A percentile compares a stretch with the other conserved stretches of the same genome.
Conservation (phyloP, 352 stramenopile genomes). For the Globisporangium heterothallicum region DNA sequence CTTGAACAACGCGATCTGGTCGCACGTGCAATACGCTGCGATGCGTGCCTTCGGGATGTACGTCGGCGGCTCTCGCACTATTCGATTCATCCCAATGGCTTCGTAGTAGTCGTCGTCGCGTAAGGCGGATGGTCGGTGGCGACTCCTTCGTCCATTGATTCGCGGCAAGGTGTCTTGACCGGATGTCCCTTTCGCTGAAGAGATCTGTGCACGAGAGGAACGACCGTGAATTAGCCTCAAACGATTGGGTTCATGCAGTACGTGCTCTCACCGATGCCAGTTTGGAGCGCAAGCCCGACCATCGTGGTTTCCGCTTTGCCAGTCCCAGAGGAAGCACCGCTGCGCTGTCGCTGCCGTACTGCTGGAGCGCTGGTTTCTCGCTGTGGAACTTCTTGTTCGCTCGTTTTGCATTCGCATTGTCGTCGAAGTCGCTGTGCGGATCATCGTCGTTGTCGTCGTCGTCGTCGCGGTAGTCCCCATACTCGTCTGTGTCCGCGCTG, state of each 20-base stretch:
- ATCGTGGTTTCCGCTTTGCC: constrained; percentile 27
- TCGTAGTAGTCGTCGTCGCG: constrained; percentile 33
- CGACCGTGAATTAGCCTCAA: background rate
- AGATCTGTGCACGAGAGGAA: constrained; percentile 6
- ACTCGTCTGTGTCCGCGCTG: constrained; percentile 3
- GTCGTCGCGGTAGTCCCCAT: background rate
- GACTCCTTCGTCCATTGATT: constrained; percentile 15
- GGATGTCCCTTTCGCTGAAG: background rate
- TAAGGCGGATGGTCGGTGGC: constrained; percentile 15
- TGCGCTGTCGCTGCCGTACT: constrained; percentile 8
- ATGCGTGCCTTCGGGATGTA: constrained; percentile 41
- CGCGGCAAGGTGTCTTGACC: constrained; percentile 12
- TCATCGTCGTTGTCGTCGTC: constrained; percentile 8
- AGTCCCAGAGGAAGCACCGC: constrained; percentile 14
- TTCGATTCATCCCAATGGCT: constrained; percentile 23
- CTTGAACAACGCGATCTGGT: constrained; percentile 68
- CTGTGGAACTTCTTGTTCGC: constrained; percentile 7
- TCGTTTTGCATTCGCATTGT: background rate
- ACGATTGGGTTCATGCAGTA: too few relatives aligned
- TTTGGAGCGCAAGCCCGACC: constrained; percentile 31
- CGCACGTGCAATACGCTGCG: constrained; percentile 64
- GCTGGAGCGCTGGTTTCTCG: constrained; percentile 11
- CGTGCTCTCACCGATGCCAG: constrained; percentile 12
- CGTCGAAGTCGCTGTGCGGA: background rate
- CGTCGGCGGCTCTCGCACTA: constrained; percentile 28